Evolutionary conservation across 495 filamentous ascomycete genomes (phyloP).

Genomic region (Rhizodiscina lignyota): DNA sequence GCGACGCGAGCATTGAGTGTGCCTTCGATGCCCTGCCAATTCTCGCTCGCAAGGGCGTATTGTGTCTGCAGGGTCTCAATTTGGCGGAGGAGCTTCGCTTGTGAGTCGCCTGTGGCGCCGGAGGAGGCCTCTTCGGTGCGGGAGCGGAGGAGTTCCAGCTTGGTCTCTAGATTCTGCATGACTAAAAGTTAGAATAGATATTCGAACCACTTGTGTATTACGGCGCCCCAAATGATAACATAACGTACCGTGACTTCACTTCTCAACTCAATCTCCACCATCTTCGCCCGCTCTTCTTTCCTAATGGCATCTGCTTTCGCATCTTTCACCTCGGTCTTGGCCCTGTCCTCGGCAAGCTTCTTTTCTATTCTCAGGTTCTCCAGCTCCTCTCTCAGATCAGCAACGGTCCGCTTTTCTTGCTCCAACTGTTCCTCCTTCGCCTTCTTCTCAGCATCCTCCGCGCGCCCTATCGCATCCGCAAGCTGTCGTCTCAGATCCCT

Average conservation of each 20-base stretch:
- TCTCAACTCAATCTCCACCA: slow-evolving; percentile 63
- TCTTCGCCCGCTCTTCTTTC: slow-evolving; percentile 52
- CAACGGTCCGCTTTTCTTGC: slow-evolving; percentile 44
- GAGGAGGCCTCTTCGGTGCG: slow-evolving; percentile 84
- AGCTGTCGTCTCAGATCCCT: slow-evolving; percentile 54
- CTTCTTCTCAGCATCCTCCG: slow-evolving; percentile 48
- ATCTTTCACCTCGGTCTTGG: slow-evolving; percentile 50
- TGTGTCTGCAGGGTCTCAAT: slow-evolving; percentile 93
- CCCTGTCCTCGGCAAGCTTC: slow-evolving; percentile 49
- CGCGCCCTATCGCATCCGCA: slow-evolving; percentile 46
- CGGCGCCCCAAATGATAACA: background rate
- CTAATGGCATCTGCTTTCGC: slow-evolving; percentile 55
- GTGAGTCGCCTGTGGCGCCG: slow-evolving; percentile 62
- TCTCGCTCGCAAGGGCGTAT: slow-evolving; percentile 84
- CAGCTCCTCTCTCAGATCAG: slow-evolving; percentile 58
- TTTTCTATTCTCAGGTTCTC: slow-evolving; percentile 60
- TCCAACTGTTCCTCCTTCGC: slow-evolving; percentile 53
- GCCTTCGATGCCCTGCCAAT: slow-evolving; percentile 91
- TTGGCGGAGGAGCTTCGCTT: slow-evolving; percentile 81
- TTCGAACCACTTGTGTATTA: too few relatives aligned
- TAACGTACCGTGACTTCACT: slow-evolving; percentile 48
- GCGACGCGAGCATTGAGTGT: slow-evolving; percentile 58
- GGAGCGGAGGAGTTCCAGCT: slow-evolving; percentile 72
- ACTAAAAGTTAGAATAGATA: slow-evolving; percentile 5
- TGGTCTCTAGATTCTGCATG: slow-evolving; percentile 58